These are phyloP conservation scores for Cymbomonas tetramitiformis DNA, from an alignment of 139 green algal species.

Conservation along the genomic window DNA sequence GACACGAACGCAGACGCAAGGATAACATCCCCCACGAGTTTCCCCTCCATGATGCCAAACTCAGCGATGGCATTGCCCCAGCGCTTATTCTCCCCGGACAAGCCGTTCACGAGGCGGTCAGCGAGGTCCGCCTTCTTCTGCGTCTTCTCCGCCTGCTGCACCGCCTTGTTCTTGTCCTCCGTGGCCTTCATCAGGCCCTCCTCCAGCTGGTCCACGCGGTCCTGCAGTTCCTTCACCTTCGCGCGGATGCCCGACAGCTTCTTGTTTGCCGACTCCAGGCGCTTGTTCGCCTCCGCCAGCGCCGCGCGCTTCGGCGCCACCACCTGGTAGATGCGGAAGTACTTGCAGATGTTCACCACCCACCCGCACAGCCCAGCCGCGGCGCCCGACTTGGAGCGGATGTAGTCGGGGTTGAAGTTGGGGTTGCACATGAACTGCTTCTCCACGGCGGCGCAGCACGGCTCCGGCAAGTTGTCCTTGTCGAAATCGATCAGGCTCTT, in stretches of 20 bases:
- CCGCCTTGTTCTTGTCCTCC: constrained; percentile 78
- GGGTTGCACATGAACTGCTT: constrained; percentile 50
- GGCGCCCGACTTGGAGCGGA: constrained; percentile 65
- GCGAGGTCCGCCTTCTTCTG: constrained; percentile 61
- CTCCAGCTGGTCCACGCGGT: constrained; percentile 58
- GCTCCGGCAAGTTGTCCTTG: constrained; percentile 74
- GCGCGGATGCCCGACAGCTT: constrained; percentile 48
- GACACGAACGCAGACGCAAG: constrained; percentile 66
- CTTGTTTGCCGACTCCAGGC: constrained; percentile 62
- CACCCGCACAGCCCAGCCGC: constrained; percentile 72
- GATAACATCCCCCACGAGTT: constrained; percentile 62
- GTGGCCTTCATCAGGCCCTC: constrained; percentile 67
- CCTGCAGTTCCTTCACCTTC: constrained; percentile 67
- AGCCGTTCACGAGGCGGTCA: constrained; percentile 70
- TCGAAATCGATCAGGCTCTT: constrained; percentile 69
- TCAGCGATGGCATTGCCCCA: constrained; percentile 62
- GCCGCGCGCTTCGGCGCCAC: constrained; percentile 71
- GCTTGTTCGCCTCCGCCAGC: constrained; percentile 65
- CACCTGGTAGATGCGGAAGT: constrained; percentile 84
- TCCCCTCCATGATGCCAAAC: constrained; percentile 34
- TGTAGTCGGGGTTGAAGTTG: no score
- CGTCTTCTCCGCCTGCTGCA: no score
- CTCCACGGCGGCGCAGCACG: constrained; percentile 39
- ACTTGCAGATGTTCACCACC: constrained; percentile 87
- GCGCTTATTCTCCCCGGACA: constrained; percentile 68